Base-by-base conservation (phyloP, 2,329 filamentous ascomycete genomes). In the Pezicula radicicola region DNA sequence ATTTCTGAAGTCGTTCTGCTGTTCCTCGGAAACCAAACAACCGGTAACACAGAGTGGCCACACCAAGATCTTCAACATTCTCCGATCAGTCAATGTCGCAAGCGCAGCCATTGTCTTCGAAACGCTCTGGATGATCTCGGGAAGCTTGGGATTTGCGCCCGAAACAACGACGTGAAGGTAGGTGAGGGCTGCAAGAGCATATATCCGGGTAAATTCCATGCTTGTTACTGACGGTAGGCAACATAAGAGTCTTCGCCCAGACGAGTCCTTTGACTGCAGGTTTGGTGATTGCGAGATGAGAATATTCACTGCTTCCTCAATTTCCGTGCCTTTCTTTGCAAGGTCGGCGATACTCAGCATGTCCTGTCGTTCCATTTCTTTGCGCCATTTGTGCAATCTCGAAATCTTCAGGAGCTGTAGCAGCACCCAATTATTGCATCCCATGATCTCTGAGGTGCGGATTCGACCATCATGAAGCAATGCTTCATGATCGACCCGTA, bases 71-170 rank as follows among this genome's bases (percentile, higher is more conserved):
- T 35, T n/a, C 16, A 48, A 30, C 18, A 41, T 9, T 8, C 9
- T 18, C 10, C 10, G 9, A 16, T 18, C 16, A 12, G 9, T 10
- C 18, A 41, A 16, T 8, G 10, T 41, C 16, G 9, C 16, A 16
- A 41, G 18, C 18, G 8, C 16, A 10, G 9, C 39, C n/a, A 87
- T 79, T 18, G 39, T 41, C 18, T 41, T 18, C 41, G 51, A 50
- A n/a, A 50, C 41, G 44, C 39, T 43, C 35, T 50, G 28, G 15
- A 30, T 47, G 13, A 60, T 52, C 43, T 58, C 57, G 27, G 55
- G 51, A 27, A 53, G 50, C n/a, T 60, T 48, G 10, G 55, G 55
- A 42, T 56, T 27, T 12, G 55, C 50, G 19, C 57, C 57, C 3
- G 55, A 60, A 49, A 58, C 41, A 40, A 57, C 52, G 36, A 58